These are phyloP conservation scores for Thraustotheca clavata DNA, from an alignment of 352 stramenopile genomes.

Conservation along the genomic window DNA sequence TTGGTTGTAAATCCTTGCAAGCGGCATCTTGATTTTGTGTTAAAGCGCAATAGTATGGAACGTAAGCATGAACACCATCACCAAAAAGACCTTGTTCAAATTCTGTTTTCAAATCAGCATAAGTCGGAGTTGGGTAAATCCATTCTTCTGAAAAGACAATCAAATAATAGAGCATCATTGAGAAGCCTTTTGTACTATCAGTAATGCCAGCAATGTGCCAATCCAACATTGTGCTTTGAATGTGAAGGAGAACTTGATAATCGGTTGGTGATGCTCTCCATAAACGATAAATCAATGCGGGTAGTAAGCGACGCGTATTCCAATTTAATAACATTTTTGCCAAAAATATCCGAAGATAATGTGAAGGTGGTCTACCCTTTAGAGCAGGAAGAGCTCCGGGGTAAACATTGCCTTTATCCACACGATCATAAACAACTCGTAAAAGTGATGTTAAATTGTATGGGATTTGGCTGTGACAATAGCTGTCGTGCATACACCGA, in stretches of 20 bases:
- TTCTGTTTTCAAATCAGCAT: conserved; percentile 41
- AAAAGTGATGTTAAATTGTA: conserved; percentile 40
- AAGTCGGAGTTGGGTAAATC: conserved; percentile 44
- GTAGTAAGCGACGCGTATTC: conserved; percentile 31
- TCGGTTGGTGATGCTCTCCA: conserved; percentile 35
- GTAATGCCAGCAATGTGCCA: conserved; percentile 19
- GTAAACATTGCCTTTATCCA: conserved; percentile 38
- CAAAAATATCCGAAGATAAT: conserved; percentile 56
- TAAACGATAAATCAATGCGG: conserved; percentile 47
- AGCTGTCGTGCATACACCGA: conserved; percentile 44
- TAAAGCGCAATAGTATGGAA: conserved; percentile 73
- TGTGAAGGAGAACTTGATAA: conserved; percentile 30
- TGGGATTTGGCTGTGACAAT: conserved; percentile 58
- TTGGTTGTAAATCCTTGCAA: conserved; percentile 40
- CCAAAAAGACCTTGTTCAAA: conserved; percentile 54
- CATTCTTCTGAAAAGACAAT: conserved; percentile 76
- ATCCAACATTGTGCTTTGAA: conserved; percentile 8
- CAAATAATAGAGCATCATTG: conserved; percentile 56
- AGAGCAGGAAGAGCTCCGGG: conserved; percentile 43
- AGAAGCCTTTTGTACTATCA: conserved; percentile 21
- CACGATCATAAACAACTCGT: conserved; percentile 36
- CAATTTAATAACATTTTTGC: conserved; percentile 50
- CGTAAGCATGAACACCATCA: conserved; percentile 54
- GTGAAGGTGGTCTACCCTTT: conserved; percentile 42
- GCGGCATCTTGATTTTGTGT: conserved; percentile 49